Evolutionary conservation across 2,329 filamentous ascomycete species (phyloP).

Genomic region (Periglandula ipomoeae): DNA sequence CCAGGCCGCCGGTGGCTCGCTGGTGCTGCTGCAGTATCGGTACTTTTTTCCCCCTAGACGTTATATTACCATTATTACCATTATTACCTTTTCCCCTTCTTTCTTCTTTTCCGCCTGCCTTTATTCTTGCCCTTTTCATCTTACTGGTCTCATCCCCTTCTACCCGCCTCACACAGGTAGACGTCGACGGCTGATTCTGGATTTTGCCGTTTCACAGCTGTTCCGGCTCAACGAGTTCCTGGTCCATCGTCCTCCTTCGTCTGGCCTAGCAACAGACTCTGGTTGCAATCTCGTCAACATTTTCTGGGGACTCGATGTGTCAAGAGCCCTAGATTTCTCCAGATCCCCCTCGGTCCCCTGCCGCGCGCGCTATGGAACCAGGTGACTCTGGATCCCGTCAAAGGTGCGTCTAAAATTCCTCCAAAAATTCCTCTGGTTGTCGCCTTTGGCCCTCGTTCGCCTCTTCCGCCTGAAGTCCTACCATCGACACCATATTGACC

Average conservation of each 20-base stretch:
- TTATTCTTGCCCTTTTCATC: background rate
- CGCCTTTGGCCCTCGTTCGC: conserved; percentile 1
- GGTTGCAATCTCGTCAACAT: conserved; percentile 9
- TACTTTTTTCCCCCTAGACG: conserved; percentile 8
- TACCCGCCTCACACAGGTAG: background rate
- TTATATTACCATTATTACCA: conserved; percentile 12
- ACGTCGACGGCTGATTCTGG: conserved; percentile 4
- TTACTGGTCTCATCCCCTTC: background rate
- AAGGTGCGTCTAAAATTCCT: conserved; percentile 25
- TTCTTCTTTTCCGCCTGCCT: background rate
- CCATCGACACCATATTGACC: conserved; percentile 19
- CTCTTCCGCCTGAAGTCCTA: background rate
- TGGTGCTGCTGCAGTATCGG: conserved; percentile 10
- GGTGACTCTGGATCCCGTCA: conserved; percentile 27
- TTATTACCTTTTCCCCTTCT: conserved; percentile 2
- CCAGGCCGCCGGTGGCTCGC: conserved; percentile 11
- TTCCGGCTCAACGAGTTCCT: background rate
- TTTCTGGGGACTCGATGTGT: conserved; percentile 24
- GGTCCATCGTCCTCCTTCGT: conserved; percentile 15
- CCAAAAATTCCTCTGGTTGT: conserved; percentile 2
- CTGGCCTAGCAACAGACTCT: background rate
- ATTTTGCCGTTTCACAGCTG: conserved; percentile 5
- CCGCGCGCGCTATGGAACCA: conserved; percentile 31
- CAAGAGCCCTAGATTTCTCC: conserved; percentile 25
- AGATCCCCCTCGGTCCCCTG: conserved; percentile 25